Evolutionary conservation across 805 yeast genomes (phyloP).

Genomic region (Candida coleopterorum): DNA sequence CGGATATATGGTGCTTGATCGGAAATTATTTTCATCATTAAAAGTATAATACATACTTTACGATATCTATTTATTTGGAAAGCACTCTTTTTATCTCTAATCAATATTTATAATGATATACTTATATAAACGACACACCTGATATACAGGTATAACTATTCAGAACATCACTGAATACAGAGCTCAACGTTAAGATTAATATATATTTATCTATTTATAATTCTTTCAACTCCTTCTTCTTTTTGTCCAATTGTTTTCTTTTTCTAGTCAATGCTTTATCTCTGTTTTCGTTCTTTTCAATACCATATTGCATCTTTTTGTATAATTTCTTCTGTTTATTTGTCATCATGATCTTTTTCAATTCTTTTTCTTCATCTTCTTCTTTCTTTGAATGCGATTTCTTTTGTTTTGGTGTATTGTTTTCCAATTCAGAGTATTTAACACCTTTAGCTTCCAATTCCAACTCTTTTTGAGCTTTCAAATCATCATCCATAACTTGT

Average conservation of each 20-base stretch:
- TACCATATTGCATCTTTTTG: constrained; percentile 91
- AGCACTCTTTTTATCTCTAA: no score
- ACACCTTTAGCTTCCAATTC: constrained; percentile 81
- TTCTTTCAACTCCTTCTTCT: constrained; percentile 40
- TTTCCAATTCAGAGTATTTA: constrained; percentile 55
- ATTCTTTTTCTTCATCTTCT: constrained; percentile 79
- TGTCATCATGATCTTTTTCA: constrained; percentile 96
- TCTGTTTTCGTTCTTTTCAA: constrained; percentile 75
- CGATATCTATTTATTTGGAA: no score
- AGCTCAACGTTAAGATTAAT: no score
- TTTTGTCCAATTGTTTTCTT: constrained; percentile 65
- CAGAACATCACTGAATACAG: no score
- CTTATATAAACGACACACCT: no score
- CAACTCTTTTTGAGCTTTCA: constrained; percentile 80
- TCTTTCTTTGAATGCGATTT: constrained; percentile 30
- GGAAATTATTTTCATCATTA: no score
- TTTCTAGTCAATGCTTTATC: constrained; percentile 63
- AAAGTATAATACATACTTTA: no score
- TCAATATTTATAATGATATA: no score
- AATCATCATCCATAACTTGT: constrained; percentile 51
- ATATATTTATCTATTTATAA: constrained; percentile 12
- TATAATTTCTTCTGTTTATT: constrained; percentile 92
- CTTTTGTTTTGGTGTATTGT: constrained; percentile 20
- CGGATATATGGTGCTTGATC: no score
- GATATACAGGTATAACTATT: no score